phyloP scores from a whole-genome alignment of 805 yeast species.

The Starmerella lactis-condensi region DNA sequence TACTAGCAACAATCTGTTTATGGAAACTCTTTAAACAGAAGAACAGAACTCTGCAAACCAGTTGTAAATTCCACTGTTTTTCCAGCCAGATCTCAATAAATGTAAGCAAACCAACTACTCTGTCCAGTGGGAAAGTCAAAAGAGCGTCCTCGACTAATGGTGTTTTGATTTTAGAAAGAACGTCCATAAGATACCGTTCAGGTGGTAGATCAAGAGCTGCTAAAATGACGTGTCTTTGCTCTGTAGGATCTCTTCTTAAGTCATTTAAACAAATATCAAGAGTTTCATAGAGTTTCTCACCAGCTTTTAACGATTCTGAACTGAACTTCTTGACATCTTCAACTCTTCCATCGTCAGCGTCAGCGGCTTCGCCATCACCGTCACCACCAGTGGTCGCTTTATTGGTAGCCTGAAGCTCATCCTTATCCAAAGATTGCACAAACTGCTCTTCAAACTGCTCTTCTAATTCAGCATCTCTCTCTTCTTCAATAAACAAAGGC shows the following conservation, averaged over 20 bases:
- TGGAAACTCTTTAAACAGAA: conserved; percentile 58
- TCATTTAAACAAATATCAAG: conserved; percentile 66
- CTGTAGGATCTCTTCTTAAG: conserved; percentile 25
- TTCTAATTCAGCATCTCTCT: conserved; percentile 86
- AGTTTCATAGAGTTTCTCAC: conserved; percentile 84
- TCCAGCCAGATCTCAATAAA: conserved; percentile 63
- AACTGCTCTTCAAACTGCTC: conserved; percentile 73
- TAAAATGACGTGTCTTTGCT: conserved; percentile 44
- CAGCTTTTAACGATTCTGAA: conserved; percentile 79
- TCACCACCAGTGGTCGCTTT: too few relatives aligned
- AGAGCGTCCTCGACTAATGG: conserved; percentile 86
- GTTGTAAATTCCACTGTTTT: conserved; percentile 31
- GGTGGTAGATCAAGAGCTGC: conserved; percentile 55
- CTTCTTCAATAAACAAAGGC: conserved; percentile 92
- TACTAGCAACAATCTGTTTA: conserved; percentile 45
- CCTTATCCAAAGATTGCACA: conserved; percentile 43
- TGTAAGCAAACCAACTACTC: conserved; percentile 47
- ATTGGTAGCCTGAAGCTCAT: conserved; percentile 3
- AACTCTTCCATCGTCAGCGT: conserved; percentile 30
- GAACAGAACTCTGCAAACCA: conserved; percentile 57
- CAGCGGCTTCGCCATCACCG: conserved; percentile 27
- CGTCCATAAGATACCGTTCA: conserved; percentile 58
- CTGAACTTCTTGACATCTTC: conserved; percentile 60
- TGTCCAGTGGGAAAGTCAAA: conserved; percentile 75
- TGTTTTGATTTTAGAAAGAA: conserved; percentile 50